Percentiles rank a stretch among this genome's conserved stretches.
Evolutionary conservation across 805 yeast species (phyloP).

Genomic region (Wickerhamiella domercqiae): DNA sequence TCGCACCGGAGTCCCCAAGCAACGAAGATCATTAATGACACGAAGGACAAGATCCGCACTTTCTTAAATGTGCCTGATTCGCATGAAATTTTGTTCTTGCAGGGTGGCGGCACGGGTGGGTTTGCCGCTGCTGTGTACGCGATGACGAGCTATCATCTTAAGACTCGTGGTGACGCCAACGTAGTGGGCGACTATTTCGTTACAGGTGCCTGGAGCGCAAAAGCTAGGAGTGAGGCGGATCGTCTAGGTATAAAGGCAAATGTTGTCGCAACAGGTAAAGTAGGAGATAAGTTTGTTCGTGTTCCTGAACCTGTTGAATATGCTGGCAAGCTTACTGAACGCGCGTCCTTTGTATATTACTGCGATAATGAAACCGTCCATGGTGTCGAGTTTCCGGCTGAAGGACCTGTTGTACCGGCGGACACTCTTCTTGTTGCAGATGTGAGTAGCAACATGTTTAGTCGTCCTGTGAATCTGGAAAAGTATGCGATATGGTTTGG

Average conservation of each 20-base stretch:
- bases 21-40: constrained; percentile 52
- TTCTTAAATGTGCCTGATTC: constrained; percentile 72
- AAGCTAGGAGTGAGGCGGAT: constrained; percentile 71
- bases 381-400: constrained; percentile 66
- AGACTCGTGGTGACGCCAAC: constrained; percentile 57
- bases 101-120: constrained; percentile 97
- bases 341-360: constrained; percentile 71
- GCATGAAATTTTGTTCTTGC: constrained; percentile 87
- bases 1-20: constrained; percentile 90
- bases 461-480: constrained; percentile 63
- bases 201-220: constrained; percentile 90
- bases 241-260: constrained; percentile 69
- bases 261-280: constrained; percentile 49
- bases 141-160: constrained; percentile 56
- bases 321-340: constrained; percentile 38
- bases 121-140: constrained; percentile 81
- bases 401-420: constrained; percentile 5
- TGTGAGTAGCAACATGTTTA: constrained; percentile 83
- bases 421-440: constrained; percentile 81
- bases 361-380: constrained; percentile 97
- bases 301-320: constrained; percentile 56
- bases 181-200: constrained; percentile 62
- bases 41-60: constrained; percentile 51
- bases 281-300: constrained; percentile 41
- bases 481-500: constrained; percentile 86